Conservation (phyloP, 305 asterid species). For the Solanum hybrid region DNA sequence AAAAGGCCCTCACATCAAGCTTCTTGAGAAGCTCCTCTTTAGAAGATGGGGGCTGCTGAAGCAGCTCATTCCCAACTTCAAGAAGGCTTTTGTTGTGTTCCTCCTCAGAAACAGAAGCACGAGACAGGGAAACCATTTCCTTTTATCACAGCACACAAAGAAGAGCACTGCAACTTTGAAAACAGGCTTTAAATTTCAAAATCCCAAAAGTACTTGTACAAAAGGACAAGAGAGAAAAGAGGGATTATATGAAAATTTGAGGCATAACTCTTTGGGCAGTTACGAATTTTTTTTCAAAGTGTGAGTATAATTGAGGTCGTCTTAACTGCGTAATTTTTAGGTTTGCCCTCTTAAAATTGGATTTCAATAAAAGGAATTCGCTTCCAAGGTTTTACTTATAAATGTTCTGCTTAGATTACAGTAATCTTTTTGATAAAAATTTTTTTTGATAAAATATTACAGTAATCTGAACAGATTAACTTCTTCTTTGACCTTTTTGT, state of each 20-base stretch:
- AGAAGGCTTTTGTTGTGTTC: slow-evolving; percentile 5
- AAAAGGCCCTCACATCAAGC: slow-evolving; percentile 18
- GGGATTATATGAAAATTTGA: not conserved
- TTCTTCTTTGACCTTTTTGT: not conserved
- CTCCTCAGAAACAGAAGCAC: slow-evolving; percentile 5
- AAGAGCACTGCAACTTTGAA: not conserved
- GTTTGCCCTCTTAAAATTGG: not conserved
- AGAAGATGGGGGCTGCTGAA: slow-evolving; percentile 12
- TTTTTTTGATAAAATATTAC: not conserved
- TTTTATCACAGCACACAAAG: not conserved
- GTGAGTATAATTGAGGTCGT: not conserved
- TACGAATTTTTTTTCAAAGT: not conserved
- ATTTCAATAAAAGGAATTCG: not conserved
- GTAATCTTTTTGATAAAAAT: not conserved
- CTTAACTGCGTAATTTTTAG: not conserved
- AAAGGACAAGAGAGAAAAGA: not conserved
- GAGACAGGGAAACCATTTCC: not conserved
- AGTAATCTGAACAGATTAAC: not conserved
- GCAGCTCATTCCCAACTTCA: not conserved
- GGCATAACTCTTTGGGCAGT: not conserved
- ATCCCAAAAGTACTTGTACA: not conserved
- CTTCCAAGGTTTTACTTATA: not conserved
- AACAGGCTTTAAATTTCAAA: not conserved
- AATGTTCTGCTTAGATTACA: not conserved
- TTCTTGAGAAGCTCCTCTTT: slow-evolving; percentile 12